Conservation (phyloP, 257 asterid species). For the Avicennia marina region DNA sequence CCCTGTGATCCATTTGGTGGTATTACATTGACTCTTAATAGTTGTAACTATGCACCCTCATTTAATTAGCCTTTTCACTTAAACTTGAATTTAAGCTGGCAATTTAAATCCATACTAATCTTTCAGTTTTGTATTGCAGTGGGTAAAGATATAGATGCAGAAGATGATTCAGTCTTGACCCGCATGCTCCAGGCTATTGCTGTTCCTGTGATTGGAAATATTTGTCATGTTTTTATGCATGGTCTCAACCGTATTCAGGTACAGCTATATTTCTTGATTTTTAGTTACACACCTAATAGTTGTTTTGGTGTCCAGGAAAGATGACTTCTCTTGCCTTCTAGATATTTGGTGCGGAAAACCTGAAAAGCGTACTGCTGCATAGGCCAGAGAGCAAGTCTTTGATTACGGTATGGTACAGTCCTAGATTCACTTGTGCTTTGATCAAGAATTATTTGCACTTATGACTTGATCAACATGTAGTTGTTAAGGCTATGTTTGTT, state of each 20-base stretch:
- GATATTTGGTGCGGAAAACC: constrained; percentile 85
- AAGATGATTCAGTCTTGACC: constrained; percentile 65
- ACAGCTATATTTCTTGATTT: neutral
- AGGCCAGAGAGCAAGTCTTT: constrained; percentile 66
- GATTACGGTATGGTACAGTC: constrained; percentile 52
- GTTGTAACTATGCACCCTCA: neutral
- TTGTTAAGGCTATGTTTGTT: too few species aligned
- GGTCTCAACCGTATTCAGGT: constrained; percentile 86
- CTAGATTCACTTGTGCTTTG: constrained; percentile 13
- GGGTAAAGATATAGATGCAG: constrained; percentile 57
- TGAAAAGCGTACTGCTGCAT: constrained; percentile 49
- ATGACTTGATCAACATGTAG: neutral
- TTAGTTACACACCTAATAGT: too few species aligned
- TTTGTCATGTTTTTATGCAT: constrained; percentile 93
- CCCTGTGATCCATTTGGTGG: neutral
- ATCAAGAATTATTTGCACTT: constrained; percentile 8
- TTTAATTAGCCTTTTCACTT: neutral
- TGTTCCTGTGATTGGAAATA: constrained; percentile 87
- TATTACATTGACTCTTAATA: neutral
- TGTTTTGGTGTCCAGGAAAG: too few species aligned
- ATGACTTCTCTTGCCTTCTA: constrained; percentile 21
- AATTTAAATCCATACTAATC: neutral
- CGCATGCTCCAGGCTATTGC: constrained; percentile 81
- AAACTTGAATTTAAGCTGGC: neutral
- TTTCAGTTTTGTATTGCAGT: constrained; percentile 36